A percentile compares a stretch with the other conserved stretches of the same genome.
These are phyloP conservation scores for Lophiostoma macrostomum DNA, from an alignment of 495 filamentous ascomycete genomes.

Conservation along the genomic window DNA sequence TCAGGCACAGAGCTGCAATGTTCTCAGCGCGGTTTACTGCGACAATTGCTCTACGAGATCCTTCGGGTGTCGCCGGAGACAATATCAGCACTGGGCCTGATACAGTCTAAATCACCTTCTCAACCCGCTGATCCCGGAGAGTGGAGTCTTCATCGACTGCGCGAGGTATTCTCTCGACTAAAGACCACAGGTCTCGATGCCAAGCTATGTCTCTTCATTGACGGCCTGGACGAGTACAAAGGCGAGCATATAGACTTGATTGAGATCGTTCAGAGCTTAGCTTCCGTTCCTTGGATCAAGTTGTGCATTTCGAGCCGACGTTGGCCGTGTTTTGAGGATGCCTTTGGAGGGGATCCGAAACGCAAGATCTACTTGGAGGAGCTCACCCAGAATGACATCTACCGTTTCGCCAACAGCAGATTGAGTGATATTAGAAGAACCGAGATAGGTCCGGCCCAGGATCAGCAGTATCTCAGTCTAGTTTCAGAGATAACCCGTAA, in stretches of 20 bases:
- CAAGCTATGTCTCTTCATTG: conserved; percentile 49
- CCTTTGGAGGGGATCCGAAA: conserved; percentile 29
- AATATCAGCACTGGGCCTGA: neutral
- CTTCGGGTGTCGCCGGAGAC: neutral
- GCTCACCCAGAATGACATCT: conserved; percentile 6
- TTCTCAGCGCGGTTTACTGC: conserved; percentile 45
- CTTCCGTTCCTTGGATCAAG: conserved; percentile 39
- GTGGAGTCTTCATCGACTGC: neutral
- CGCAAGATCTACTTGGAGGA: neutral
- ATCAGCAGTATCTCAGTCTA: neutral
- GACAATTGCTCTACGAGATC: conserved; percentile 42
- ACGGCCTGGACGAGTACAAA: conserved; percentile 48
- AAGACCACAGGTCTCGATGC: neutral
- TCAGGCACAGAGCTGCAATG: conserved; percentile 41
- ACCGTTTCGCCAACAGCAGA: neutral
- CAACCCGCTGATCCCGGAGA: neutral
- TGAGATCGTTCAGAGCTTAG: conserved; percentile 18
- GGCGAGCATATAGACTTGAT: conserved; percentile 36
- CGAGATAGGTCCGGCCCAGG: neutral
- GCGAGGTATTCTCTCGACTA: neutral
- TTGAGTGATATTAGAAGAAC: neutral
- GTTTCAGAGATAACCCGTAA: conserved; percentile 1
- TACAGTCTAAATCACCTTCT: too few species aligned
- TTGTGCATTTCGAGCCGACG: conserved; percentile 51
- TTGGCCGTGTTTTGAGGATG: conserved; percentile 45